phyloP scores from a whole-genome alignment of 805 yeast genomes.

The Saccharomycopsis selenospora region DNA sequence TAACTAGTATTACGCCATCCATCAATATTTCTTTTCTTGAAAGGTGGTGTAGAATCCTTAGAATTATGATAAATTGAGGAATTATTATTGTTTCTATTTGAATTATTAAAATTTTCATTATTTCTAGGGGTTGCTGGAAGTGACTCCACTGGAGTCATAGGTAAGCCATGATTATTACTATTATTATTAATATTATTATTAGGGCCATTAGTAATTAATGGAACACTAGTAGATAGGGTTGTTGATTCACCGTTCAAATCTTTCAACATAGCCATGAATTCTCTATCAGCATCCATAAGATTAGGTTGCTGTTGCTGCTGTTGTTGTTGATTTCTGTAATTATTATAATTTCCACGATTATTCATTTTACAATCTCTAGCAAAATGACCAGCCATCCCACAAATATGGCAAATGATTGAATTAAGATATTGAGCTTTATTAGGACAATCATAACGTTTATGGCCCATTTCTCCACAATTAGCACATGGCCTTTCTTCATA shows the following conservation, averaged over 20 bases:
- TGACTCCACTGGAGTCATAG: no score
- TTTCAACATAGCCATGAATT: conserved; percentile 44
- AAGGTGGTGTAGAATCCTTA: conserved; percentile 14
- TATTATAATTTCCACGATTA: conserved; percentile 14
- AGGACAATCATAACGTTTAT: conserved; percentile 60
- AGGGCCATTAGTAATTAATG: neutral
- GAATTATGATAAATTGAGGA: no score
- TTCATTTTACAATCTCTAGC: conserved; percentile 72
- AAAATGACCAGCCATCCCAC: conserved; percentile 81
- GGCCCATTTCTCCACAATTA: conserved; percentile 61
- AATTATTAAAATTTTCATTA: no score
- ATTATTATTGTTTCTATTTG: no score
- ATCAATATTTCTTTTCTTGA: conserved; percentile 20
- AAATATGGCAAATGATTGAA: conserved; percentile 59
- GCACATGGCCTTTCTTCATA: conserved; percentile 60
- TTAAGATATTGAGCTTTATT: conserved; percentile 42
- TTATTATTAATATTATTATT: neutral
- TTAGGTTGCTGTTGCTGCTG: conserved; percentile 4
- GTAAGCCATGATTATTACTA: no score
- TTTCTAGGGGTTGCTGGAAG: no score
- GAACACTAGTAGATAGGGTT: neutral
- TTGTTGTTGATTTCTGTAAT: conserved; percentile 17
- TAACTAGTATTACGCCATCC: neutral
- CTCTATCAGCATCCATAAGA: conserved; percentile 35
- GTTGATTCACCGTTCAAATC: conserved; percentile 33